These are phyloP conservation scores for Perilla frutescens DNA, from an alignment of 257 asterid genomes.

Conservation along the genomic window DNA sequence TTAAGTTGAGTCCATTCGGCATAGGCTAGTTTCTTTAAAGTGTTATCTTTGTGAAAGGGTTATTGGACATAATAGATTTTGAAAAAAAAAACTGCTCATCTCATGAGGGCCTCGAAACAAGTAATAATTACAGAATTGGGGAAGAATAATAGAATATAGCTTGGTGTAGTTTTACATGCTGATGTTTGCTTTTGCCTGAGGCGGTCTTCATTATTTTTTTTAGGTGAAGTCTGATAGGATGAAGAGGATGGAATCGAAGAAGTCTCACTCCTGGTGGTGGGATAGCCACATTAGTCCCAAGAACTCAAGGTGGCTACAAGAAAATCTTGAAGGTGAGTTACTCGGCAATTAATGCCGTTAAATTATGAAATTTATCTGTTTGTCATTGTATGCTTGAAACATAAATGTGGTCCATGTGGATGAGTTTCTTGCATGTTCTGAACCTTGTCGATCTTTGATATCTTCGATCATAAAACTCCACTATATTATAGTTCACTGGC, in stretches of 20 bases:
- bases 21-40: background rate
- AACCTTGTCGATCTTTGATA: background rate
- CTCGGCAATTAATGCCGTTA: background rate
- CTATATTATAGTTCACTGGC: too few species aligned
- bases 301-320: constrained; percentile 88
- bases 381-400: too few species aligned
- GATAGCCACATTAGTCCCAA: constrained; percentile 89
- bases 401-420: background rate
- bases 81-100: background rate
- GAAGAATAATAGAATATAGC: background rate
- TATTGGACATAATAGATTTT: background rate
- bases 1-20: background rate
- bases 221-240: constrained; percentile 58
- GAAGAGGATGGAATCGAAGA: constrained; percentile 64
- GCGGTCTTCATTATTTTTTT: background rate
- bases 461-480: too few species aligned
- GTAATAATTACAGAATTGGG: background rate
- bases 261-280: constrained; percentile 95
- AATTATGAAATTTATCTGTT: too few species aligned
- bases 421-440: background rate
- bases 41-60: constrained; percentile 12
- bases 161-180: background rate
- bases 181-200: background rate
- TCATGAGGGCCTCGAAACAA: background rate
- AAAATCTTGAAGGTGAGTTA: constrained; percentile 74